A percentile compares a stretch with the other conserved stretches of the same genome.
Conservation (phyloP, 805 yeast genomes). For the Candida boidinii region DNA sequence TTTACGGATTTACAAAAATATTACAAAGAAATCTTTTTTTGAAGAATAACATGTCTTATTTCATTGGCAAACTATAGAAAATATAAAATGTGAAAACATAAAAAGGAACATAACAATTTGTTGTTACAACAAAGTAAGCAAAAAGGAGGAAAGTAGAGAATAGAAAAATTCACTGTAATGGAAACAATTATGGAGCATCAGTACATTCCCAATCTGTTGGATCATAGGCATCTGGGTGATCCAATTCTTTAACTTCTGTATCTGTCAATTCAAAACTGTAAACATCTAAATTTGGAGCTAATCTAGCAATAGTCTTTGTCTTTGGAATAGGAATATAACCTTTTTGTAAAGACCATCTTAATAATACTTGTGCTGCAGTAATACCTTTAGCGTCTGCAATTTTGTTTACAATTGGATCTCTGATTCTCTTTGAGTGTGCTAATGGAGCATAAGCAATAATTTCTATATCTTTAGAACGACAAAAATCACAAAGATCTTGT, state of each 20-base stretch:
- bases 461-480: constrained; percentile 43
- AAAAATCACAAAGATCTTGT: constrained; percentile 51
- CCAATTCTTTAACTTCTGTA: constrained; percentile 31
- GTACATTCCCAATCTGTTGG: constrained; percentile 64
- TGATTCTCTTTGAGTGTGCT: constrained; percentile 45
- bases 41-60: too few relatives aligned
- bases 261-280: constrained; percentile 36
- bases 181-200: constrained; percentile 1
- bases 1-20: too few relatives aligned
- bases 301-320: constrained; percentile 43
- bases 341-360: constrained; percentile 67
- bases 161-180: too few relatives aligned
- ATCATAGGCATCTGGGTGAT: constrained; percentile 50
- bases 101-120: too few relatives aligned
- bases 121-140: too few relatives aligned
- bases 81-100: too few relatives aligned
- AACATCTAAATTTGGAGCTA: constrained; percentile 47
- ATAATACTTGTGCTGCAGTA: constrained; percentile 52
- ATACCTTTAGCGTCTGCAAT: constrained; percentile 42
- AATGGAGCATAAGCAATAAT: constrained; percentile 80
- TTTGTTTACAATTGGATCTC: constrained; percentile 41
- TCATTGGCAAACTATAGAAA: too few relatives aligned
- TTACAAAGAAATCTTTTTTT: too few relatives aligned
- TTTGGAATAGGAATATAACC: constrained; percentile 69
- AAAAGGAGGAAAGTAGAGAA: too few relatives aligned